A percentile compares a stretch with the other conserved stretches of the same genome.
These are phyloP conservation scores for Fomitopsis palustris DNA, from an alignment of 1,284 basidiomycete genomes.

Conservation along the genomic window DNA sequence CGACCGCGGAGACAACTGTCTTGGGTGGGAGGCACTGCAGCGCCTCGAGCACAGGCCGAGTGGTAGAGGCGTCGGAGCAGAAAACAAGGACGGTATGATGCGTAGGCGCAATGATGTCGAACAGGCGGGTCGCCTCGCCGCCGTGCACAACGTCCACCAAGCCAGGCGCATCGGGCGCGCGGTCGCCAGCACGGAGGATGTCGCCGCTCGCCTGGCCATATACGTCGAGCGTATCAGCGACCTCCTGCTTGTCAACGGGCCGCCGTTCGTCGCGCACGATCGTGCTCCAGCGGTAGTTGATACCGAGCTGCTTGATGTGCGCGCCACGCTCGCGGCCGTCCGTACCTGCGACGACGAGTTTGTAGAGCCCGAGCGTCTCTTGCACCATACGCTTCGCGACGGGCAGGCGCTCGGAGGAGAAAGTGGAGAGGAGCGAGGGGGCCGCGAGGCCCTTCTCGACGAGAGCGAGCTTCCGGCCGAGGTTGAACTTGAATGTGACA, in stretches of 20 bases:
- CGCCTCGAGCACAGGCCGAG: neutral
- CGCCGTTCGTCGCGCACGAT: constrained; percentile 37
- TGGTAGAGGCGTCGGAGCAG: neutral
- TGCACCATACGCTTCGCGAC: constrained; percentile 24
- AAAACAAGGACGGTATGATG: constrained; percentile 20
- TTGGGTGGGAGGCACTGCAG: constrained; percentile 1
- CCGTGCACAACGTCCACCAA: constrained; percentile 17
- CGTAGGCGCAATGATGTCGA: constrained; percentile 16
- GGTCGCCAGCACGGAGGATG: constrained; percentile 39
- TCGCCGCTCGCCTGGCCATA: constrained; percentile 12
- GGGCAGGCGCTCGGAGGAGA: constrained; percentile 25
- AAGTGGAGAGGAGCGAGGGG: constrained; percentile 21
- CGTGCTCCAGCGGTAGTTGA: constrained; percentile 44
- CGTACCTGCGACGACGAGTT: neutral
- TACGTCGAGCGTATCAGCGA: constrained; percentile 12
- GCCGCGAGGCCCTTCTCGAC: constrained; percentile 23
- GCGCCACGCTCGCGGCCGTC: constrained; percentile 3
- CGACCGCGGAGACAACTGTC: constrained; percentile 4
- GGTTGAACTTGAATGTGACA: constrained; percentile 22
- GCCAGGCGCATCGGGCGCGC: constrained; percentile 41
- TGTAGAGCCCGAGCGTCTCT: constrained; percentile 10
- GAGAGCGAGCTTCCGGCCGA: constrained; percentile 31
- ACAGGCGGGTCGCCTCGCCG: constrained; percentile 1
- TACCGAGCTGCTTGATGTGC: constrained; percentile 36
- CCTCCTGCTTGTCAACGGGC: constrained; percentile 11